Base-by-base conservation (phyloP, 768 basidiomycete genomes). In the Podaxis pistillaris region DNA sequence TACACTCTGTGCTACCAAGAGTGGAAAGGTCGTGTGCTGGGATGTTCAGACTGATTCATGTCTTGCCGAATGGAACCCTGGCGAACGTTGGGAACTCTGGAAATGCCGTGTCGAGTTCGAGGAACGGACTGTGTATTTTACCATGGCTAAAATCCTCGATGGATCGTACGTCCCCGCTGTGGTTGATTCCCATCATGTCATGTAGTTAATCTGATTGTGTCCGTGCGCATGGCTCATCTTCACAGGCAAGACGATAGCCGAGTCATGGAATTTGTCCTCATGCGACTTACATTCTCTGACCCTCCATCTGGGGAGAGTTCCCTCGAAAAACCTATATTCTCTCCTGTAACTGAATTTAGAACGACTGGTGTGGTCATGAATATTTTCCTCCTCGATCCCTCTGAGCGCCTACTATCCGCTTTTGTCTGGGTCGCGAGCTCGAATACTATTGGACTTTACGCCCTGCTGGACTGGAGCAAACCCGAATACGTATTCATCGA, bases 101-200 rank as follows among this genome's bases (percentile, higher is more conserved):
- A 91, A 91, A 68, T 90, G 89, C 66, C 75, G 89, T 8, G 88
- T 91, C 17, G 89, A 90, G 68, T 90, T 89, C 68, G 88, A 89
- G 44, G 82, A 85, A 65, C 76, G 85, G 62, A 83, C 85, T 0
- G 88, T 90, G 38, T 91, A 83, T 72, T 89, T 91, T 67, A 88
- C 86, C 0, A 90, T 90, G 88, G 89, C 89, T 1, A 87, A 85
- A 69, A 80, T 86, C 30, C 66, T 88, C 22, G 70, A 75, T 36
- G 78, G 76, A 63, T 76, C 79, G 83, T 84, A 69, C 74, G 82
- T 79, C 11, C 17, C 38, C 13, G 40, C 49, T 50, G 13, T 28
- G 49, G 24, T 37, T 49, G 30, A 28, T 28, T 60, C n/a, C 36
- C 26, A 61, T 56, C 17, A 36, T 47, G 53, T 54, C 22, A 40